These are phyloP conservation scores for Fomitopsis palustris DNA, from an alignment of 1,284 basidiomycete genomes.

Conservation along the genomic window DNA sequence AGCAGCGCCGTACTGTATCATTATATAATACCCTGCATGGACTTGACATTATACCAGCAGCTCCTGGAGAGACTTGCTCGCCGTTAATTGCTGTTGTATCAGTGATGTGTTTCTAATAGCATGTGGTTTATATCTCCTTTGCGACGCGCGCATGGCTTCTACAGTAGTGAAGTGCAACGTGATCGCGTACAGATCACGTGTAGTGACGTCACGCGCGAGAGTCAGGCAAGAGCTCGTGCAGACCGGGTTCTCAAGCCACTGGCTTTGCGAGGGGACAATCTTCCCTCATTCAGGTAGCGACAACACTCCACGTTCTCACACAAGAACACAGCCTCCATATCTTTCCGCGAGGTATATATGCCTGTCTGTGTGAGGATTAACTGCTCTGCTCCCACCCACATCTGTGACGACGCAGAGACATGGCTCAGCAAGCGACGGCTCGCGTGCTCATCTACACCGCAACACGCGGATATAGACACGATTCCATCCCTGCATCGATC, in stretches of 20 bases:
- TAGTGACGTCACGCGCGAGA: not conserved
- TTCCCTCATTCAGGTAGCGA: not conserved
- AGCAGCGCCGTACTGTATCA: no score
- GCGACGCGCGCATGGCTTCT: no score
- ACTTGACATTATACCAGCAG: no score
- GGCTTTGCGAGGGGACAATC: not conserved
- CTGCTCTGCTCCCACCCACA: not conserved
- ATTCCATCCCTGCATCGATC: slow-evolving; percentile 8
- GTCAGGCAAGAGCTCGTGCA: not conserved
- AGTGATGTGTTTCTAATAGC: no score
- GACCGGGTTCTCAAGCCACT: not conserved
- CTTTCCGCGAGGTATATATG: not conserved
- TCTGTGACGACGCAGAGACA: not conserved
- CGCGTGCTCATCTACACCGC: slow-evolving; percentile 11
- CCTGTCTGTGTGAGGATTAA: not conserved
- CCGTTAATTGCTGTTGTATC: no score
- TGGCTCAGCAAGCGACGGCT: slow-evolving; percentile 7
- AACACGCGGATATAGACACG: slow-evolving; percentile 9
- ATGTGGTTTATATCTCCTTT: no score
- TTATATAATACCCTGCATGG: no score
- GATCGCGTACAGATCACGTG: not conserved
- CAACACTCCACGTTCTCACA: not conserved
- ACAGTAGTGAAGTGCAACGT: not conserved
- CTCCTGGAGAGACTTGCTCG: no score
- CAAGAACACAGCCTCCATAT: not conserved